phyloP scores from a whole-genome alignment of 164 flowering plant species.

The Saururus chinensis region DNA sequence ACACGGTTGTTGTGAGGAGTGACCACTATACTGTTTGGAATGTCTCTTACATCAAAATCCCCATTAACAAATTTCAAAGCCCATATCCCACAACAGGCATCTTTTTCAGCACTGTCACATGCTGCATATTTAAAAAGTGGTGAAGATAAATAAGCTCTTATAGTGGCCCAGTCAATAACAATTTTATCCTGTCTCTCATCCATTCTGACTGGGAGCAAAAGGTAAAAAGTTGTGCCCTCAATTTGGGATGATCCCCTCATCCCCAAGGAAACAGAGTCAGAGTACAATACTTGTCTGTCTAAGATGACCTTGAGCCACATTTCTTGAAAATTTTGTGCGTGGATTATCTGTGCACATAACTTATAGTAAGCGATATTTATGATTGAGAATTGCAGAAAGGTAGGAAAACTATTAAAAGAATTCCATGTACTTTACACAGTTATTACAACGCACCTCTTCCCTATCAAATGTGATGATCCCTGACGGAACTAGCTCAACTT shows the following conservation, averaged over 20 bases:
- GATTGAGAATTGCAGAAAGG: not conserved
- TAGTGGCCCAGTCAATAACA: constrained; percentile 58
- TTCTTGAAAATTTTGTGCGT: constrained; percentile 68
- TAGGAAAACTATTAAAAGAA: not conserved
- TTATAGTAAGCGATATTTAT: not conserved
- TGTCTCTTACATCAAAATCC: constrained; percentile 21
- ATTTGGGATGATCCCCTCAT: constrained; percentile 15
- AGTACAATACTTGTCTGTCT: constrained; percentile 48
- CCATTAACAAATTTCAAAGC: constrained; percentile 54
- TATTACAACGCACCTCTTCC: constrained; percentile 38
- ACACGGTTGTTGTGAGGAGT: constrained; percentile 45
- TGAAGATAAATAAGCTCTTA: constrained; percentile 67
- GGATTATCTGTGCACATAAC: constrained; percentile 37
- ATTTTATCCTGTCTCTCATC: constrained; percentile 13
- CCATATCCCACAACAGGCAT: constrained; percentile 7
- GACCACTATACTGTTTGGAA: constrained; percentile 69
- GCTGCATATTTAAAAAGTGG: constrained; percentile 42
- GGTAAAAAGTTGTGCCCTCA: constrained; percentile 45
- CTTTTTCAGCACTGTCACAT: constrained; percentile 8
- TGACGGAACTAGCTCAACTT: constrained; percentile 41
- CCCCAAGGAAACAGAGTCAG: constrained; percentile 56
- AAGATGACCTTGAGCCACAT: constrained; percentile 74
- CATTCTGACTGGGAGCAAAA: constrained; percentile 63
- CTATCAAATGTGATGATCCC: constrained; percentile 42
- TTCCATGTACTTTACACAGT: not conserved